Evolutionary conservation across 179 eudicot species (phyloP), one percentile per base, ranked within the genome.

Genomic region (Silene vulgaris): DNA sequence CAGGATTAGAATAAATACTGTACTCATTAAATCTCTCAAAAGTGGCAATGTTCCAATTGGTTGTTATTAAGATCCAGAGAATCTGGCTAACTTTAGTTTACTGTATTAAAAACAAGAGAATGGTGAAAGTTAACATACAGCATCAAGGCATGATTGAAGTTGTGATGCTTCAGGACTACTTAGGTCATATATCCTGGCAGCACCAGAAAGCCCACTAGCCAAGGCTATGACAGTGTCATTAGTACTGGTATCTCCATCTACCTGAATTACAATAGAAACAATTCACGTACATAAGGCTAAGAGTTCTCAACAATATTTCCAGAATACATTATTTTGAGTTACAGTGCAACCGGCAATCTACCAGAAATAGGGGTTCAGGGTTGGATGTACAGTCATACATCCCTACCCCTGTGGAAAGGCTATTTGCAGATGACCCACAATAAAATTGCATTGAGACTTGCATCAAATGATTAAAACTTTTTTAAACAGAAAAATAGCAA

Each of bases 211-310:
- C 50, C 99, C 99, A 71, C 97, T 95, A 52, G 99, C 99, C 88
- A 95, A 86, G 72, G 99, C 99, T 84, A 95, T 90, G 26, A 95
- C 97, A 66, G 97, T 86, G 77, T 95, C 99, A 72, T 95, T 92
- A 57, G 99, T 95, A 85, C 97, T 95, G 16, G 91, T 88, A 86
- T 95, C 99, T 77, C 99, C 97, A 80, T 95, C 99, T 35, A 95
- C 99, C 99, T 95, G 92, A 77, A 87, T 74, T 69, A 61, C 68
- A 75, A 12, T 21, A 60, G 7, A 5, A 75, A 75, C 26, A 23
- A 13, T 69, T 52, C 60, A 81, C 45, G 56, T 40, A 37, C 35
- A 59, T 23, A 23, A 54, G 26, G 28, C 77, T 43, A 29, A 19
- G 19, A 45, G 20, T 20, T 69, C 72, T 11, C 28, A 29, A 45